These are phyloP conservation scores for Lophium mytilinum DNA, from an alignment of 495 filamentous ascomycete species.

Conservation along the genomic window DNA sequence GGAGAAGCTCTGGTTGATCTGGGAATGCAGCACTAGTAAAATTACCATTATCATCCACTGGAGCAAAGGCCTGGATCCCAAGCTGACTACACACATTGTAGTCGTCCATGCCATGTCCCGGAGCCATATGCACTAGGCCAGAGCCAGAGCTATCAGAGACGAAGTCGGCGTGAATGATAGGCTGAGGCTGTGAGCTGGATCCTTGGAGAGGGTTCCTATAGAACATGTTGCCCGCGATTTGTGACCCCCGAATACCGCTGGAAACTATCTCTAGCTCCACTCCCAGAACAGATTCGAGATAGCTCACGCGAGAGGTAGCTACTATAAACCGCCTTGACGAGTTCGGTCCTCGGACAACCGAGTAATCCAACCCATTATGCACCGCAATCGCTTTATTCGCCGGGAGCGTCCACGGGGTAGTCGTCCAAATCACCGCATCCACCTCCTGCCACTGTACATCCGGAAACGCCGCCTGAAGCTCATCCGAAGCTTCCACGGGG, in stretches of 20 bases:
- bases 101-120: slow-evolving; percentile 94
- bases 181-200: slow-evolving; percentile 43
- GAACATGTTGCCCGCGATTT: slow-evolving; percentile 50
- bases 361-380: slow-evolving; percentile 62
- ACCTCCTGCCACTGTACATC: slow-evolving; percentile 36
- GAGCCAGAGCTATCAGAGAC: slow-evolving; percentile 82
- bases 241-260: slow-evolving; percentile 52
- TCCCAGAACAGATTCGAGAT: slow-evolving; percentile 8
- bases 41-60: slow-evolving; percentile 69
- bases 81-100: slow-evolving; percentile 67
- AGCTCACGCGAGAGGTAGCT: slow-evolving; percentile 12
- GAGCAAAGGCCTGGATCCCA: slow-evolving; percentile 63
- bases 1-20: slow-evolving; percentile 48
- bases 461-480: slow-evolving; percentile 36
- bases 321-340: slow-evolving; percentile 4
- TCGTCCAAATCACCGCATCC: slow-evolving; percentile 88
- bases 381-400: slow-evolving; percentile 87
- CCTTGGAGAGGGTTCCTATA: slow-evolving; percentile 62
- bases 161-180: slow-evolving; percentile 73
- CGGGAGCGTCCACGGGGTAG: slow-evolving; percentile 94
- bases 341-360: slow-evolving; percentile 50
- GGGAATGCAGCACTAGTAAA: slow-evolving; percentile 74
- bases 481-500: slow-evolving; percentile 51
- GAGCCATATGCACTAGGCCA: slow-evolving; percentile 86
- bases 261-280: slow-evolving; percentile 39